phyloP scores from a whole-genome alignment of 202 grass and related monocot species.

The Carex arenaria region DNA sequence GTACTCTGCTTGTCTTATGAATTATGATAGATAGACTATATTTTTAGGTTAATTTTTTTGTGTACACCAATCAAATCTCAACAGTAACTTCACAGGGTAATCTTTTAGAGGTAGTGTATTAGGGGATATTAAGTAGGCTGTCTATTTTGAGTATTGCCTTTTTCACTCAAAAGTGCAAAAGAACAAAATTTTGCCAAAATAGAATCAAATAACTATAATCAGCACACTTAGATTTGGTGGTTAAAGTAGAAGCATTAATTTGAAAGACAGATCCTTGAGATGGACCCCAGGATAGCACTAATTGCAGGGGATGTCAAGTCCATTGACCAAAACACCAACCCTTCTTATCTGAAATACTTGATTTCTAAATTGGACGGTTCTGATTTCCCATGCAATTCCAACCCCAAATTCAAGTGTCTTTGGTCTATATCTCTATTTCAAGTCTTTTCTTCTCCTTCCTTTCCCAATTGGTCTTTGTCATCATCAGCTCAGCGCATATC shows the following conservation, averaged over 20 bases:
- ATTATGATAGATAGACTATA: background rate
- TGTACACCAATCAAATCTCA: background rate
- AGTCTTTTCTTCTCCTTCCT: background rate
- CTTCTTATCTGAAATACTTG: background rate
- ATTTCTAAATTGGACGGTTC: background rate
- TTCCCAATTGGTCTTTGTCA: background rate
- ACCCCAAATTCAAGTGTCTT: background rate
- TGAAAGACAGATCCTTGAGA: background rate
- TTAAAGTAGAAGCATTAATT: slow-evolving; percentile 19
- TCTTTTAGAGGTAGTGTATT: background rate
- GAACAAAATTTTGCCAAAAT: background rate
- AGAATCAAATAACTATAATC: slow-evolving; percentile 1
- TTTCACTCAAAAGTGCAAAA: slow-evolving; percentile 2
- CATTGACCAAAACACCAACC: background rate
- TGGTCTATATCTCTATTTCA: background rate
- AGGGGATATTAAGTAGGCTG: background rate
- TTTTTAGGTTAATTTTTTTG: background rate
- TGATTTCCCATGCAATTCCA: background rate
- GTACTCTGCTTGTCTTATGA: slow-evolving; percentile 9
- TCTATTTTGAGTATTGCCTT: background rate
- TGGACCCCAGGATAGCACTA: background rate
- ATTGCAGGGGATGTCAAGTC: background rate
- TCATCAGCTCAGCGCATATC: background rate
- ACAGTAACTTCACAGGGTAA: background rate
- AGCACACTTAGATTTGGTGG: slow-evolving; percentile 11